A percentile compares a stretch with the other conserved stretches of the same genome.
phyloP scores from a whole-genome alignment of 2,329 filamentous ascomycete genomes.

The Arachnomyces sp. region DNA sequence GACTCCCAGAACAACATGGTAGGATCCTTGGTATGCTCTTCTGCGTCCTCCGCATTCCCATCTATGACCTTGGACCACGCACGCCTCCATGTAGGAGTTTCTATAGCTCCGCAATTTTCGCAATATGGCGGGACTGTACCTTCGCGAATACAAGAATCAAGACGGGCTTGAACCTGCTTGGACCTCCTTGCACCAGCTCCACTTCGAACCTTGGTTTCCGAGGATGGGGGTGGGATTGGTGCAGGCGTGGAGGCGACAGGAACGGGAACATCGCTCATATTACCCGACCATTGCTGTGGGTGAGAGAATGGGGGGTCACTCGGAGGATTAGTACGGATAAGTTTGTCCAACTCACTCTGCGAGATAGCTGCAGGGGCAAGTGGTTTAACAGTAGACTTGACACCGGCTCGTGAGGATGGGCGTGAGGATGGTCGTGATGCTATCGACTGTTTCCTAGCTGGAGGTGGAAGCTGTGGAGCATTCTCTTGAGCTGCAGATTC shows the following conservation, averaged over 20 bases:
- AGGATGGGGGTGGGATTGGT: conserved; percentile 17
- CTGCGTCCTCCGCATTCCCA: conserved; percentile 61
- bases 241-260: conserved; percentile 30
- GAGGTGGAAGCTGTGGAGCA: conserved; percentile 17
- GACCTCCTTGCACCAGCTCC: conserved; percentile 55
- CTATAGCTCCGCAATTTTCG: conserved; percentile 85
- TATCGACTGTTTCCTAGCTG: conserved; percentile 15
- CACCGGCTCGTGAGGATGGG: conserved; percentile 30
- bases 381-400: conserved; percentile 28
- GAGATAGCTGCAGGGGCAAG: conserved; percentile 30
- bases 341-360: conserved; percentile 26
- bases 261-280: conserved; percentile 37
- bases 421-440: conserved; percentile 20
- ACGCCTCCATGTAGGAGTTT: conserved; percentile 93
- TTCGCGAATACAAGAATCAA: conserved; percentile 55
- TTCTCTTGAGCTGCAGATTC: conserved; percentile 17
- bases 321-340: conserved; percentile 31
- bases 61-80: conserved; percentile 71
- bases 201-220: conserved; percentile 34
- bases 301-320: conserved; percentile 44
- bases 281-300: conserved; percentile 36
- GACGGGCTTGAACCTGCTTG: conserved; percentile 52
- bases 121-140: conserved; percentile 85
- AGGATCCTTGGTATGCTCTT: conserved; percentile 64
- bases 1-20: conserved; percentile 66